Evolutionary conservation across 2,329 filamentous ascomycete genomes (phyloP).

Genomic region (Zopfia rhizophila): DNA sequence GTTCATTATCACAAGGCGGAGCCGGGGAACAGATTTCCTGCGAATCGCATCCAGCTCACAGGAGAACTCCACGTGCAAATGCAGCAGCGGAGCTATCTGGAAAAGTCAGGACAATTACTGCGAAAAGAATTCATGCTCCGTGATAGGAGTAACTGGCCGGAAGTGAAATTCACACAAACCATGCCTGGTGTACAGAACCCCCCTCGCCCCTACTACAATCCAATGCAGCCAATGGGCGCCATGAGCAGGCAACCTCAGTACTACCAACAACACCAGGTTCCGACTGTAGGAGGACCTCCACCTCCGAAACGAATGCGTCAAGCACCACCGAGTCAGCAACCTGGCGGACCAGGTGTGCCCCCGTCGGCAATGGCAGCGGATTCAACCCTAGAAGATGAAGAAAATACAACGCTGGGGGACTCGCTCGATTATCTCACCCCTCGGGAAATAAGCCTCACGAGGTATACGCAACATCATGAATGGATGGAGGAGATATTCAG

Average conservation of each 20-base stretch:
- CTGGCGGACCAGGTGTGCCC: slow-evolving; percentile 52
- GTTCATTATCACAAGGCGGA: slow-evolving; percentile 88
- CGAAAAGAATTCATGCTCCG: slow-evolving; percentile 95
- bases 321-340: slow-evolving; percentile 51
- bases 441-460: slow-evolving; percentile 84
- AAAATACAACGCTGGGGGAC: slow-evolving; percentile 87
- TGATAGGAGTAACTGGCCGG: slow-evolving; percentile 90
- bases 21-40: slow-evolving; percentile 76
- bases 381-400: slow-evolving; percentile 80
- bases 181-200: slow-evolving; percentile 35
- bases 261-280: slow-evolving; percentile 37
- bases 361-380: slow-evolving; percentile 46
- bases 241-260: slow-evolving; percentile 39
- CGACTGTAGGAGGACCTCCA: slow-evolving; percentile 50
- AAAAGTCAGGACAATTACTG: slow-evolving; percentile 78
- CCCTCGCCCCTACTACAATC: slow-evolving; percentile 38
- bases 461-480: slow-evolving; percentile 95
- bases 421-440: slow-evolving; percentile 90
- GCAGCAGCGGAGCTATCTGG: slow-evolving; percentile 69
- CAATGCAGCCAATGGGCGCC: slow-evolving; percentile 41
- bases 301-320: slow-evolving; percentile 59
- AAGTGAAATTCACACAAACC: slow-evolving; percentile 73
- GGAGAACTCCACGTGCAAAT: slow-evolving; percentile 70
- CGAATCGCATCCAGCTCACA: slow-evolving; percentile 70
- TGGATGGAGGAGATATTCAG: slow-evolving; percentile 99